Percentiles rank a stretch among this genome's conserved stretches.
Evolutionary conservation across 352 stramenopile species (phyloP).

Genomic region (Blastocystis sp.): DNA sequence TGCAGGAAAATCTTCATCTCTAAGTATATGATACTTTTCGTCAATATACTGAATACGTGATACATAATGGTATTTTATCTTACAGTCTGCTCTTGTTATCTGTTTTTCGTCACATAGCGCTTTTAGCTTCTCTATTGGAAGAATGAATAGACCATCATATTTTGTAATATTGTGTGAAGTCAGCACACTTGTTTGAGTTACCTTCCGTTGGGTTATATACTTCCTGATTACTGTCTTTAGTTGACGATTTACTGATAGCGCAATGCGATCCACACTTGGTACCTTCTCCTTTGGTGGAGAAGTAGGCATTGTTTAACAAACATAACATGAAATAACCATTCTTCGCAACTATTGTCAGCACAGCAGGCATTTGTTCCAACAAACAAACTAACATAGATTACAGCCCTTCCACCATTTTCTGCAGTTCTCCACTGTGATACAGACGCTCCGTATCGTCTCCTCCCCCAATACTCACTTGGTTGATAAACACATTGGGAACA

Average conservation of each 20-base stretch:
- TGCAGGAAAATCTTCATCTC: background rate
- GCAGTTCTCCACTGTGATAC: slow-evolving; percentile 77
- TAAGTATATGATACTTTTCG: background rate
- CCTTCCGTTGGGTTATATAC: background rate
- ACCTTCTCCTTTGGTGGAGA: background rate
- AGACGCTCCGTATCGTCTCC: slow-evolving; percentile 84
- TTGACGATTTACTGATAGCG: background rate
- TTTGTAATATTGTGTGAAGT: background rate
- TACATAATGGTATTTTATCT: slow-evolving; percentile 41
- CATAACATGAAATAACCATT: no score
- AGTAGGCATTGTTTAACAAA: background rate
- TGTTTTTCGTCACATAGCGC: background rate
- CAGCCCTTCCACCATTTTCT: slow-evolving; percentile 72
- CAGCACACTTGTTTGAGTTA: background rate
- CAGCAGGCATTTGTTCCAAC: background rate
- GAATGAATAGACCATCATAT: slow-evolving; percentile 11
- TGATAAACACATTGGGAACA: slow-evolving; percentile 96
- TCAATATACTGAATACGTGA: slow-evolving; percentile 12
- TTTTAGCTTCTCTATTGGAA: background rate
- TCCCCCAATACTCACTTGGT: slow-evolving; percentile 85
- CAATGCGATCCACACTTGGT: background rate
- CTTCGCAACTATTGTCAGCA: background rate
- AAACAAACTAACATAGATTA: slow-evolving; percentile 22
- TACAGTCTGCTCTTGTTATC: background rate
- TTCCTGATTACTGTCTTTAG: background rate